Evolutionary conservation across 176 grass and related monocot species (phyloP).

Genomic region (Avena insularis): DNA sequence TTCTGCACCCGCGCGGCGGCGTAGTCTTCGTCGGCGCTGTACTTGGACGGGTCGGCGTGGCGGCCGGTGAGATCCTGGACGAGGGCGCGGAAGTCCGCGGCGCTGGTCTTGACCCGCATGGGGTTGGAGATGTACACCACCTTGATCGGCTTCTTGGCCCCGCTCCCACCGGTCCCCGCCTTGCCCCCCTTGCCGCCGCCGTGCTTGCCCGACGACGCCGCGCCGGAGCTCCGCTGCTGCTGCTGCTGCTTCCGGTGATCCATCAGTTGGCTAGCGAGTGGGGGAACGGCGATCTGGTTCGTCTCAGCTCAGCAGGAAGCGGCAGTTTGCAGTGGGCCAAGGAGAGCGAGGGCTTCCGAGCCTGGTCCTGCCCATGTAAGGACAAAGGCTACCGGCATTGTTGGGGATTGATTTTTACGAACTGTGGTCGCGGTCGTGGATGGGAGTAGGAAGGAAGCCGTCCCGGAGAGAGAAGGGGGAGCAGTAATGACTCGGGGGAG

Average conservation of each 20-base stretch:
- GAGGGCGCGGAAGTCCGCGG: conserved; percentile 69
- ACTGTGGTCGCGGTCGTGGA: neutral
- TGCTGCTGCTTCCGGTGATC: conserved; percentile 39
- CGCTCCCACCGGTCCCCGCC: conserved; percentile 27
- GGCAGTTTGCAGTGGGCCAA: neutral
- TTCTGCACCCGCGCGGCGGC: neutral
- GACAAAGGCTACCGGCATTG: conserved; percentile 16
- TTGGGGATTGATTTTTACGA: conserved; percentile 25
- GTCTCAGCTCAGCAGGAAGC: neutral
- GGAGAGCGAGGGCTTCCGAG: conserved; percentile 13
- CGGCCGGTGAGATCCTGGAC: conserved; percentile 91
- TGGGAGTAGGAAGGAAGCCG: conserved; percentile 17
- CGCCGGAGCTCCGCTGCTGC: conserved; percentile 15
- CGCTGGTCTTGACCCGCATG: conserved; percentile 72
- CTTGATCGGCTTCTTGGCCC: conserved; percentile 77
- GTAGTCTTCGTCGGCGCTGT: conserved; percentile 36
- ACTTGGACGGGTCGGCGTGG: conserved; percentile 69
- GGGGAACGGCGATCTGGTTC: conserved; percentile 30
- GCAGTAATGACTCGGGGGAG: neutral
- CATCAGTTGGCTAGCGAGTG: conserved; percentile 23
- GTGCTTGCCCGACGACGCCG: conserved; percentile 35
- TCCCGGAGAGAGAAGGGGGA: neutral
- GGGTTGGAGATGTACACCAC: conserved; percentile 96
- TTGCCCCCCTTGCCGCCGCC: conserved; percentile 27
- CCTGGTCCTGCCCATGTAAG: conserved; percentile 42